Base-by-base conservation (phyloP, 768 basidiomycete genomes). In the Trametes punicea region DNA sequence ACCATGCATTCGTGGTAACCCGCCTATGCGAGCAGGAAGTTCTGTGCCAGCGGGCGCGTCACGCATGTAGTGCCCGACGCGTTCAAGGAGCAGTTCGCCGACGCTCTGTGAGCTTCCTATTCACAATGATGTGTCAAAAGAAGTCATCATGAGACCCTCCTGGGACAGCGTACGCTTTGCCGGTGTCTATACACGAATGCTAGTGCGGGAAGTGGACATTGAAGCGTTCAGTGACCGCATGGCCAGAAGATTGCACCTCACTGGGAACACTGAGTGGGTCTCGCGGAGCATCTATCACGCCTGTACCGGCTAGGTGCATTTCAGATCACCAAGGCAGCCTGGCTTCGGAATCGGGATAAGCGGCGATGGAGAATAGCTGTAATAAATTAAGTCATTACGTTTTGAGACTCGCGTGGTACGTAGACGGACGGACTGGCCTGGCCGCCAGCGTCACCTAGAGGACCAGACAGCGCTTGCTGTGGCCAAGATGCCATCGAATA, bases 191-290 rank as follows among this genome's bases (percentile, higher is more conserved):
- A 27, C 16, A 33, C 6, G 20, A 34, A 27, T 2, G 38, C 26
- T 41, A 55, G 54, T 41, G 45, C 54, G 46, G 46, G 46, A 34
- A 48, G 21, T 36, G 5, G 13, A 40, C 27, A 23, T 31, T 13
- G 4, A 36, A 15, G 40, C 25, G 40, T 45, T 44, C 41, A 34
- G 55, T 49, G 23, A 56, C 55, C 55, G 48, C 47, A 50, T 56
- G 55, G 55, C 33, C 30, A 25, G 8, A n/a, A 8, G 8, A 20
- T 31, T 48, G 30, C 30, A 36, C 39, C 20, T 36, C n/a, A 25
- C 39, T 18, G 10, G 29, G 7, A 42, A 52, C 44, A 41, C 30
- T 31, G 30, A 25, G 21, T n/a, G 6, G 27, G 4, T 18, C 23
- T 23, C 21, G 34, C 2, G 11, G 7, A 39, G 2, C 18, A n/a